A percentile compares a stretch with the other conserved stretches of the same genome.
Evolutionary conservation across 2,329 filamentous ascomycete species (phyloP).

Genomic region (Fusarium sp.): DNA sequence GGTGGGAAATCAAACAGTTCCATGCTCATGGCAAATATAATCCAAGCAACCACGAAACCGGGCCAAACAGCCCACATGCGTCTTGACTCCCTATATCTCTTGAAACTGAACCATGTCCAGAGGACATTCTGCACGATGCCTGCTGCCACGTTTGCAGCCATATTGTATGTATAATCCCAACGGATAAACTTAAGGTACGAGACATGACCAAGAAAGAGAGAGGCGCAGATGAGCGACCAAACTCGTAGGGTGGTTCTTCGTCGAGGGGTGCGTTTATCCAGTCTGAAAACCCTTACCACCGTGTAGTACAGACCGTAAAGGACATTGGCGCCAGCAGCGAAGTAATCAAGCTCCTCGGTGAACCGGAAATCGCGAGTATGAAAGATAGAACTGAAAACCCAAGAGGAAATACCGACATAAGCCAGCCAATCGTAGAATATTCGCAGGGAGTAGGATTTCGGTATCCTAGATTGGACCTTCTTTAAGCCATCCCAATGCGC

Average conservation of each 20-base stretch:
- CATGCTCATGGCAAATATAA: constrained; percentile 93
- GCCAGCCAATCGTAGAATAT: constrained; percentile 85
- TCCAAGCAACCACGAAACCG: constrained; percentile 89
- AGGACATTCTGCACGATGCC: constrained; percentile 84
- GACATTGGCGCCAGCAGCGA: constrained; percentile 89
- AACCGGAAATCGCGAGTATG: constrained; percentile 86
- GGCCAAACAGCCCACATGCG: constrained; percentile 89
- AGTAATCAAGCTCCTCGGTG: constrained; percentile 97
- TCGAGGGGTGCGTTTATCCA: constrained; percentile 69
- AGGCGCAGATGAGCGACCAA: constrained; percentile 81
- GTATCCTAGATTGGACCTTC: constrained; percentile 77
- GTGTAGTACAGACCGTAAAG: constrained; percentile 92
- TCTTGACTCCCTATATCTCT: constrained; percentile 76
- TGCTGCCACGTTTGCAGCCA: constrained; percentile 89
- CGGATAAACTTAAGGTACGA: constrained; percentile 84
- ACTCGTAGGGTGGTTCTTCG: constrained; percentile 67
- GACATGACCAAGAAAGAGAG: constrained; percentile 81
- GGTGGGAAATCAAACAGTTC: constrained; percentile 96
- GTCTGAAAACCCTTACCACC: constrained; percentile 82
- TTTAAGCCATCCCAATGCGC: constrained; percentile 84
- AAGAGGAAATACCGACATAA: constrained; percentile 83
- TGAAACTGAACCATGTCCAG: constrained; percentile 87
- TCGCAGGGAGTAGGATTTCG: constrained; percentile 78
- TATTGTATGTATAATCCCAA: constrained; percentile 99
- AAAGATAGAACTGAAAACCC: constrained; percentile 91